Base-by-base conservation (phyloP, 1,284 basidiomycete genomes). In the Ceratobasidium sp. region DNA sequence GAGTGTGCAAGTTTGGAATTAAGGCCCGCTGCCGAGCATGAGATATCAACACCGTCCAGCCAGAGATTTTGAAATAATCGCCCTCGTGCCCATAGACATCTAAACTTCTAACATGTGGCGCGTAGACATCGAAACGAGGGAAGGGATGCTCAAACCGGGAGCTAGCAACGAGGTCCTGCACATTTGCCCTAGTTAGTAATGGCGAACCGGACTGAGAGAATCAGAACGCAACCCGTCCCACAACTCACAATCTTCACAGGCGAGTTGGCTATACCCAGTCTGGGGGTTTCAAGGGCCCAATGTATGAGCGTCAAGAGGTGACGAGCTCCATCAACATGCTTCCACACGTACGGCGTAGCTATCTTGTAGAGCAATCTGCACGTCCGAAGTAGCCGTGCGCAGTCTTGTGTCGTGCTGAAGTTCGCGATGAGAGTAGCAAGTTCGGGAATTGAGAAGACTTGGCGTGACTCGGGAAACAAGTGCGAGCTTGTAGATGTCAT, bases 121-220 rank as follows among this genome's bases (percentile, higher is more conserved):
- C 67, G 33, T 69, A 69, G 35, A 57, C 16, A 52, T 69, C 67
- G 14, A 69, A 69, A 20, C 67, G 67, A 27, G 30, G 27, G 41
- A 64, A 64, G 10, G 38, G 30, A n/a, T 41, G 20, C n/a, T 41
- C 38, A 41, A n/a, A 7, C n/a, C 6, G 23, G 54, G 27, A 55
- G 23, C 54, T 55, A 55, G n/a, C n/a, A n/a, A 27, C 54, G n/a
- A 41, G 38, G 38, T 41, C 38, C 23, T 27, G 10, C 23, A 20
- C 14, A 50, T 50, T 50, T 50, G 27, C 27, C 27, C 27, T 50
- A 12, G 48, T 50, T 18, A 50, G 48, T 8, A 50, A 20, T 14
- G 14, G 38, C 38, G 16, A 50, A 50, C 14, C 20, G 14, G 20
- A 23, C n/a, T 23, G 20, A 23, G 18, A 54, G n/a, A 46, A 46